Evolutionary conservation across 2,329 filamentous ascomycete species (phyloP).

Genomic region (Thelonectria blattea): DNA sequence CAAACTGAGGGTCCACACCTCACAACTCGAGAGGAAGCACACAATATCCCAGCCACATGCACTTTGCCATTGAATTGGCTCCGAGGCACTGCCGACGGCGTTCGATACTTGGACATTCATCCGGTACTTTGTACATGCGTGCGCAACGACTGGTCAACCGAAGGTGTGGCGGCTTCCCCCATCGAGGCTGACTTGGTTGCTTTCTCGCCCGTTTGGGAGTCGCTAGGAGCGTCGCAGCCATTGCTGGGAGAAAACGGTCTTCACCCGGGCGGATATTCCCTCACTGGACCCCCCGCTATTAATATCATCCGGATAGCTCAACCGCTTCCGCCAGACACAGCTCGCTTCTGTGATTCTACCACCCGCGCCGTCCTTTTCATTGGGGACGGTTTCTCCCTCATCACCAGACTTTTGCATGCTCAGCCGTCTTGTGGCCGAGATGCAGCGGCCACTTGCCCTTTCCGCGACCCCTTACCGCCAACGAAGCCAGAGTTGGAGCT

Average conservation of each 20-base stretch:
- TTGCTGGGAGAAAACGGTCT: conserved; percentile 11
- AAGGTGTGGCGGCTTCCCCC: conserved; percentile 4
- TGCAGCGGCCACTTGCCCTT: conserved; percentile 10
- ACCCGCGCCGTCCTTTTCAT: conserved; percentile 18
- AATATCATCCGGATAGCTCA: conserved; percentile 22
- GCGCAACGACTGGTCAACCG: conserved; percentile 16
- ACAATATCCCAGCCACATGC: conserved; percentile 20
- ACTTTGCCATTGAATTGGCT: conserved; percentile 20
- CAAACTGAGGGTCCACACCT: conserved; percentile 1
- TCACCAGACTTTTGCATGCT: conserved; percentile 34
- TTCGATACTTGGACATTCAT: conserved; percentile 29
- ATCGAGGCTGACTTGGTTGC: conserved; percentile 10
- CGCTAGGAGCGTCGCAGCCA: neutral
- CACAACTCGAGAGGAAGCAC: conserved; percentile 23
- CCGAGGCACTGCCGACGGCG: conserved; percentile 37
- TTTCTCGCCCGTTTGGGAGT: neutral
- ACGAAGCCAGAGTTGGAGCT: conserved; percentile 21
- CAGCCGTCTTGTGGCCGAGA: conserved; percentile 17
- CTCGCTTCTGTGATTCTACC: conserved; percentile 20
- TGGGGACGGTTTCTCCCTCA: conserved; percentile 10
- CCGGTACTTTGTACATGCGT: conserved; percentile 4
- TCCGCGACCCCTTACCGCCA: conserved; percentile 17
- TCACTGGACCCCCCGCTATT: conserved; percentile 22
- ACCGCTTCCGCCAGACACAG: conserved; percentile 18
- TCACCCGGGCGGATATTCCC: conserved; percentile 17